phyloP scores from a whole-genome alignment of 768 basidiomycete genomes.

The Phylloporus sp. region DNA sequence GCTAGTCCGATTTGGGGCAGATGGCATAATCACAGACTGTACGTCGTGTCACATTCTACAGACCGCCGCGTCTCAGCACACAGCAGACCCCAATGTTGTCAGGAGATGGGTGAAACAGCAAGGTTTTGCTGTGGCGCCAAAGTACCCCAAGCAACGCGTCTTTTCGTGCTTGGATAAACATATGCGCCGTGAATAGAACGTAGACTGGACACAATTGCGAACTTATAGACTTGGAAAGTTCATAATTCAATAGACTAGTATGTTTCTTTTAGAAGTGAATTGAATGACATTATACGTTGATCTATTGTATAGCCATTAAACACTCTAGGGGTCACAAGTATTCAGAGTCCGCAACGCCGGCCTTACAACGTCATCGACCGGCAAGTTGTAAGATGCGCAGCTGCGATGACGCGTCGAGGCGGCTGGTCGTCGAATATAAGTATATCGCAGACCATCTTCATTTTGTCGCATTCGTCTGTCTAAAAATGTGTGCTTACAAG shows the following conservation, averaged over 20 bases:
- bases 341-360: not conserved
- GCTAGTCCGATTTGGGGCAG: constrained; percentile 54
- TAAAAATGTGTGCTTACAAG: constrained; percentile 14
- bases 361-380: constrained; percentile 2
- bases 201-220: too few species aligned
- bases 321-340: too few species aligned
- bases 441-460: not conserved
- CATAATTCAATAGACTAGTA: too few species aligned
- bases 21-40: constrained; percentile 79
- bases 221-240: too few species aligned
- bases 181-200: constrained; percentile 4
- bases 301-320: too few species aligned
- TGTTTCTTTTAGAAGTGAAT: too few species aligned
- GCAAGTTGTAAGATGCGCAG: constrained; percentile 8
- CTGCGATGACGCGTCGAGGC: constrained; percentile 18
- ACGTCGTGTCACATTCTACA: constrained; percentile 6
- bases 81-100: constrained; percentile 49
- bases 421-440: constrained; percentile 11
- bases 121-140: constrained; percentile 49
- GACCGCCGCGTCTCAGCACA: not conserved
- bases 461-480: not conserved
- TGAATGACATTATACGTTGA: too few species aligned
- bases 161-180: constrained; percentile 57
- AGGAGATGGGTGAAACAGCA: constrained; percentile 53
- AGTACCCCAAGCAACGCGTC: constrained; percentile 55